Evolutionary conservation across 768 basidiomycete genomes (phyloP), one percentile per base, ranked within the genome.

Genomic region (Auriscalpium microsporum): DNA sequence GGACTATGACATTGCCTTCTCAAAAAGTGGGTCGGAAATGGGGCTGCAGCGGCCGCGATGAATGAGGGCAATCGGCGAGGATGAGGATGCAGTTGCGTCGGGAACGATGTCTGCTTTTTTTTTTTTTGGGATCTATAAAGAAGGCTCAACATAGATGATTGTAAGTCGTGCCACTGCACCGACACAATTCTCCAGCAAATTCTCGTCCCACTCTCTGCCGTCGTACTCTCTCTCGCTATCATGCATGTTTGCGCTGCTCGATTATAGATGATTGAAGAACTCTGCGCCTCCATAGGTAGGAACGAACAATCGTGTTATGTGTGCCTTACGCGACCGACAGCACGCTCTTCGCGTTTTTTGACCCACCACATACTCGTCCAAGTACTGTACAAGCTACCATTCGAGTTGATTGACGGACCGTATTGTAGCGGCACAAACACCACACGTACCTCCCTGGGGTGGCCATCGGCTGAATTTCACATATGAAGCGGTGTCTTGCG

Each of bases 241-340:
- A 16, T 78, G 72, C 48, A 85, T 64, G 63, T 92, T 89, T 54
- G 86, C 83, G 23, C 81, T 79, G 6, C 84, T 45, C 94, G 88
- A 65, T 88, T 93, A 67, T 94, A 96, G 69, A n/a, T 96, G 94
- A 63, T 96, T 95, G 77, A 86, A 96, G 2, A 95, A 95, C 91
- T 35, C 93, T 95, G 65, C 0, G 45, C 1, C 28, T 28, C 7
- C 2, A 28, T 28, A 33, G 14, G 44, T 23, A 49, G 42, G 50
- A 3, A 21, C 11, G 8, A 40, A 17, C 50, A 42, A 44, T 37
- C 56, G 37, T 56, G 48, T 23, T 46, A 44, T 21, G 14, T 33
- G 48, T 45, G 19, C 23, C 91, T 67, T 71, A 93, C 92, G 94
- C 94, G 48, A 97, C 94, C 38, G 91, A 89, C 35, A 97, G 79